Evolutionary conservation across 768 basidiomycete species (phyloP).

Genomic region (Boletus subcaerulescens): DNA sequence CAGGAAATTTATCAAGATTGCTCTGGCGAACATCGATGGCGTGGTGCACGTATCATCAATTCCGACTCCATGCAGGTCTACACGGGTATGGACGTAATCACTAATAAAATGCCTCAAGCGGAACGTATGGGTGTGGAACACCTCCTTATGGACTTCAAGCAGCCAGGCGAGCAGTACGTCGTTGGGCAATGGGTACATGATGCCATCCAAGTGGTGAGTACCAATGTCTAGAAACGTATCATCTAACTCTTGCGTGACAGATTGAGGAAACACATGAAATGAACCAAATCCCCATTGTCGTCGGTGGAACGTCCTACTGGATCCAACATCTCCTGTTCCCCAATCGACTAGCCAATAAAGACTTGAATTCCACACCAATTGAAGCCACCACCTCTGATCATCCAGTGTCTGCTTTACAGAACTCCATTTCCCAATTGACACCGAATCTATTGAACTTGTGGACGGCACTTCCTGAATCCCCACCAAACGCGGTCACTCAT

Average conservation of each 20-base stretch:
- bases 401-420: slow-evolving; percentile 36
- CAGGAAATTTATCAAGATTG: slow-evolving; percentile 22
- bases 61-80: slow-evolving; percentile 99
- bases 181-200: slow-evolving; percentile 88
- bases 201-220: slow-evolving; percentile 69
- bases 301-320: slow-evolving; percentile 97
- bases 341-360: slow-evolving; percentile 50
- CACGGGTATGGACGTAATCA: slow-evolving; percentile 85
- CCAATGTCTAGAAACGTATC: not conserved
- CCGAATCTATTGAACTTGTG: slow-evolving; percentile 49
- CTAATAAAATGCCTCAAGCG: slow-evolving; percentile 81
- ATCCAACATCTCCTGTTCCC: slow-evolving; percentile 95
- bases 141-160: slow-evolving; percentile 83
- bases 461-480: slow-evolving; percentile 53
- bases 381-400: not conserved
- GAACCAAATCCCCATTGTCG: slow-evolving; percentile 77
- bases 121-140: slow-evolving; percentile 85
- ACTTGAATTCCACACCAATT: slow-evolving; percentile 9
- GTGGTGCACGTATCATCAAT: slow-evolving; percentile 79
- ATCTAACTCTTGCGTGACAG: slow-evolving; percentile 36
- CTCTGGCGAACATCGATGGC: slow-evolving; percentile 39
- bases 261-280: slow-evolving; percentile 69
- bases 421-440: slow-evolving; percentile 45
- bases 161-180: slow-evolving; percentile 83
- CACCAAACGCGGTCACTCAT: slow-evolving; percentile 53